phyloP scores from a whole-genome alignment of 768 basidiomycete species.

The Xerocomellus intermedius region DNA sequence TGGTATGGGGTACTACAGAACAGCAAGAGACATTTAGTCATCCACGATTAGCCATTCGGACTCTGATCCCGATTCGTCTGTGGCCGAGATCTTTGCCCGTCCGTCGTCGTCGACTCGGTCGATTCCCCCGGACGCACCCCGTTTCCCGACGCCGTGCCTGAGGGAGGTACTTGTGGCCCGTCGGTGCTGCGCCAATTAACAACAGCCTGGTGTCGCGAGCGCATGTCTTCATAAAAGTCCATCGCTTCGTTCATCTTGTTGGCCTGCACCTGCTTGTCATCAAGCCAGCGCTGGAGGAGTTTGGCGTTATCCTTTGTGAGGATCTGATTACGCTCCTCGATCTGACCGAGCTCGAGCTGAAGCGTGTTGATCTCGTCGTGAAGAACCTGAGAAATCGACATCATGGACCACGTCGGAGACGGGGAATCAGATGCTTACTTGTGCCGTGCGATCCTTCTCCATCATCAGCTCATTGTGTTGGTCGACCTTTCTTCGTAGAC shows the following conservation, averaged over 20 bases:
- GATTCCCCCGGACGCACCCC: conserved; percentile 44
- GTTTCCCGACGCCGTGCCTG: conserved; percentile 41
- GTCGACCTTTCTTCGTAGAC: conserved; percentile 72
- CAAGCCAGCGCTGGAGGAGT: conserved; percentile 94
- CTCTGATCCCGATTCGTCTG: conserved; percentile 75
- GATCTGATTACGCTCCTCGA: conserved; percentile 83
- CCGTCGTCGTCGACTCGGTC: conserved; percentile 44
- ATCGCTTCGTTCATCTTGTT: conserved; percentile 96
- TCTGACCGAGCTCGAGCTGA: conserved; percentile 86
- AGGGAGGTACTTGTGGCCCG: conserved; percentile 34
- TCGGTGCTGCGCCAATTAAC: conserved; percentile 53
- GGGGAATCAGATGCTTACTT: conserved; percentile 47
- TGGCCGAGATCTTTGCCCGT: conserved; percentile 71
- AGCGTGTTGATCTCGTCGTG: conserved; percentile 94
- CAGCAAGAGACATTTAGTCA: conserved; percentile 30
- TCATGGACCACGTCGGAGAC: background rate
- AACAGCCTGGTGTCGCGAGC: conserved; percentile 64
- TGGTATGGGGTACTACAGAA: conserved; percentile 20
- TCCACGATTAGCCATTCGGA: conserved; percentile 87
- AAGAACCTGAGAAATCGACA: conserved; percentile 57
- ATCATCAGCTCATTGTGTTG: conserved; percentile 83
- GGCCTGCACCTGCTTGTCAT: conserved; percentile 89
- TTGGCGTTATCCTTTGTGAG: conserved; percentile 92
- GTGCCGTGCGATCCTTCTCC: conserved; percentile 86
- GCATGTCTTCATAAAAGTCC: conserved; percentile 86